Conservation (phyloP, 371 early-diverging fungal genomes). For the Mucor circinelloides region DNA sequence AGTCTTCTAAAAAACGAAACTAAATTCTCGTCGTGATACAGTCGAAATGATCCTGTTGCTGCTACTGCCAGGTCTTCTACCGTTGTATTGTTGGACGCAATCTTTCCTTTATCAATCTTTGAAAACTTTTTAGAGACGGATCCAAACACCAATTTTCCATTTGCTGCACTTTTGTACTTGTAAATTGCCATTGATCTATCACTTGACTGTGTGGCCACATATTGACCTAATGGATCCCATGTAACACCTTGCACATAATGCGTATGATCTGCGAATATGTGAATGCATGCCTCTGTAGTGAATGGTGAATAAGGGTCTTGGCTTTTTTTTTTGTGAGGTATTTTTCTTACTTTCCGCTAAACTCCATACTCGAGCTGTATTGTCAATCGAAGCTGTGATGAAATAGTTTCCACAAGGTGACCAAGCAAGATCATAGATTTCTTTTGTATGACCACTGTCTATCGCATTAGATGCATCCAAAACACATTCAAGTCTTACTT, state of each 20-base stretch:
- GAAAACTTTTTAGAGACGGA: constrained; percentile 25
- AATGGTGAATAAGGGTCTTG: background rate
- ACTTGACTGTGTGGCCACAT: constrained; percentile 89
- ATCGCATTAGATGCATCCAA: background rate
- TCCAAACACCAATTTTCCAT: constrained; percentile 30
- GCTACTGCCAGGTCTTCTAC: background rate
- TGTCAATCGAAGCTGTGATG: constrained; percentile 91
- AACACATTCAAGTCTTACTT: constrained; percentile 11
- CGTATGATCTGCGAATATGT: constrained; percentile 82
- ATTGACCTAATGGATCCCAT: constrained; percentile 94
- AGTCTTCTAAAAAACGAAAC: constrained; percentile 92
- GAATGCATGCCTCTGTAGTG: constrained; percentile 70
- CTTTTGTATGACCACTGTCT: constrained; percentile 60
- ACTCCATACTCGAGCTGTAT: constrained; percentile 91
- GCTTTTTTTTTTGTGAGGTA: background rate
- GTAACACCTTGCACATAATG: constrained; percentile 96
- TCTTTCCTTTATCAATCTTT: constrained; percentile 27
- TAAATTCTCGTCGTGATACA: constrained; percentile 89
- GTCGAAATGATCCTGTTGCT: constrained; percentile 31
- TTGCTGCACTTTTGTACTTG: constrained; percentile 20
- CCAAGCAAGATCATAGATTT: constrained; percentile 95
- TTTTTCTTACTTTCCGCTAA: constrained; percentile 64
- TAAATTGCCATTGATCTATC: constrained; percentile 76
- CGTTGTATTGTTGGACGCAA: constrained; percentile 6
- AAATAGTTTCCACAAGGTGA: constrained; percentile 89